Evolutionary conservation across 208 protist genomes (phyloP), one percentile per base, ranked within the genome.

Genomic region (Crithidia expoeki): DNA sequence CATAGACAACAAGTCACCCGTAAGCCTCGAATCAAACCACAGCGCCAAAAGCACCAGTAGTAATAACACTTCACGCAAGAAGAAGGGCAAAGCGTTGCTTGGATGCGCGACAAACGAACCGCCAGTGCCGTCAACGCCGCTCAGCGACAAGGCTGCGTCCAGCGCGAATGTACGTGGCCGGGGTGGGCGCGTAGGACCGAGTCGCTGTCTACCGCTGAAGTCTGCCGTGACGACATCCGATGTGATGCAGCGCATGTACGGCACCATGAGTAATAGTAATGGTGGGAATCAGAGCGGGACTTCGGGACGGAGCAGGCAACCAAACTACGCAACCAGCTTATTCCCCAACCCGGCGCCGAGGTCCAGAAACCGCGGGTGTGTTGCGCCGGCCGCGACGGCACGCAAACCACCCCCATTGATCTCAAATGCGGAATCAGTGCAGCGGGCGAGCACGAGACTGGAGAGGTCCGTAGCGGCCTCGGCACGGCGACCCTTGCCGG

Each of bases 191-290:
- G 14, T 28, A 3, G 44, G 9, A 3, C 58, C 56, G 16, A 17
- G 17, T n/a, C 30, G 46, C 23, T 38, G 40, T 6, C 47, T n/a
- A 25, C 32, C 25, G 19, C 32, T 42, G 19, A 59, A 40, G 59
- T 33, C 58, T 2, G 12, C 21, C 30, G 17, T 59, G 12, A 38
- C 34, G 19, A 58, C 36, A 4, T 17, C 57, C 16, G 57, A 49
- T 27, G 68, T 50, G 47, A 58, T 73, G 57, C 56, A 73, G 57
- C 56, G 49, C 47, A 65, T 65, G 47, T 55, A 38, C 46, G 49
- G 47, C 49, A 23, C 32, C 36, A 50, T 4, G 19, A 34, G 53
- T 17, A 40, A 60, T 4, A 40, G 34, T 19, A 11, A 6, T 27
- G 14, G 21, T 5, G 23, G 4, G 16, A 5, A 30, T 11, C 19